Evolutionary conservation across 139 green algal genomes (phyloP).

Genomic region (Tetradesmus lagerheimii): DNA sequence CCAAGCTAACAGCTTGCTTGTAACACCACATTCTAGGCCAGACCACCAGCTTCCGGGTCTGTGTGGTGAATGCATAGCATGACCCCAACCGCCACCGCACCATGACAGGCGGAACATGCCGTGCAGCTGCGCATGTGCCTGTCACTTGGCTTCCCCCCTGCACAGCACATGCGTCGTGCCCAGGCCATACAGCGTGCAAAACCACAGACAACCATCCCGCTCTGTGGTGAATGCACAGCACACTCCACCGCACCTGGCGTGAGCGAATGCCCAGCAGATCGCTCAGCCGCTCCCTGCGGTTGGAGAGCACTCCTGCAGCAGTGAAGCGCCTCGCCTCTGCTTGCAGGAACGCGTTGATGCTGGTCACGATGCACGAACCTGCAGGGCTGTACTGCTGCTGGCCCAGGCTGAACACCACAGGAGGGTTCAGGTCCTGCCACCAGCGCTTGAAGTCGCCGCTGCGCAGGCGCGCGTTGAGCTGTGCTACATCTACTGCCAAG

Average conservation of each 20-base stretch:
- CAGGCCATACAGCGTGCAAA: no score
- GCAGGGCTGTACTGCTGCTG: not conserved
- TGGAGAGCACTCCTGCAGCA: not conserved
- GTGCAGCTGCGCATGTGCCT: no score
- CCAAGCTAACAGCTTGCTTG: no score
- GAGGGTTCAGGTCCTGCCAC: not conserved
- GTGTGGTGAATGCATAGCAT: no score
- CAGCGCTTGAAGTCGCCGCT: not conserved
- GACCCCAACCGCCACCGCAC: no score
- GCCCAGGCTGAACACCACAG: not conserved
- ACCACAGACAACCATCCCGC: no score
- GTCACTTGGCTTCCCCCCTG: no score
- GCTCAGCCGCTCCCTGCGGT: not conserved
- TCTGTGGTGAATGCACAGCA: no score
- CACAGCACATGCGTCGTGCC: no score
- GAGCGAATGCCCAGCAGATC: not conserved
- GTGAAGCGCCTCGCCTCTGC: not conserved
- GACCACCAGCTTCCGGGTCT: no score
- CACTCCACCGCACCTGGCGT: not conserved
- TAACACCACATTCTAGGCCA: no score
- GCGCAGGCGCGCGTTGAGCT: not conserved
- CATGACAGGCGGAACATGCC: no score
- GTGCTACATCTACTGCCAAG: not conserved
- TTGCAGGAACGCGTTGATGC: constrained; percentile 1
- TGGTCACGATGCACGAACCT: not conserved